These are phyloP conservation scores for Mycena pura DNA, from an alignment of 768 basidiomycete species.

Conservation along the genomic window DNA sequence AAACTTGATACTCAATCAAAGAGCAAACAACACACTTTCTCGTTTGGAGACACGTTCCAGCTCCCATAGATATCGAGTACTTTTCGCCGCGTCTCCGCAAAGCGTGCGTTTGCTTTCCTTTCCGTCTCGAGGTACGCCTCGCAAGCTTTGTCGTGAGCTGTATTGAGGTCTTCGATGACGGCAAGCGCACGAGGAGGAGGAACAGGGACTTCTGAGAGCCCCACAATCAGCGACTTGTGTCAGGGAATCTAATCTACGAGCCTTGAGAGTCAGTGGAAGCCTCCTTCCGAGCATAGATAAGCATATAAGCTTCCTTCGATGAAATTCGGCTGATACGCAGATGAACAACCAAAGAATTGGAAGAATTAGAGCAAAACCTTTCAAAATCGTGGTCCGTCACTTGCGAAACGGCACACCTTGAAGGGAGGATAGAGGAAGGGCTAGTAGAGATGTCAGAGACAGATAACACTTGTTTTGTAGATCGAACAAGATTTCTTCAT, in stretches of 20 bases:
- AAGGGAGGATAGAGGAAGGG: constrained; percentile 5
- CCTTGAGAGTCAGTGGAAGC: constrained; percentile 15
- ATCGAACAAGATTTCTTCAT: constrained; percentile 60
- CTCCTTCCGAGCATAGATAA: constrained; percentile 76
- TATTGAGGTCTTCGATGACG: constrained; percentile 62
- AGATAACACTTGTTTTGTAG: too few relatives aligned
- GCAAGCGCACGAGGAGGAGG: constrained; percentile 65
- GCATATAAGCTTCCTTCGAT: constrained; percentile 94
- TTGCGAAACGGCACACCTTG: not conserved
- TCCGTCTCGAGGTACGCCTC: constrained; percentile 55
- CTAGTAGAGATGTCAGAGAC: not conserved
- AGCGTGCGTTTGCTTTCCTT: constrained; percentile 47
- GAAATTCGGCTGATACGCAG: constrained; percentile 51
- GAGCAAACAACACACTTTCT: constrained; percentile 49
- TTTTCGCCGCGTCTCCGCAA: constrained; percentile 56
- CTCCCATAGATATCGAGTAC: constrained; percentile 66
- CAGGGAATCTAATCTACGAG: constrained; percentile 20
- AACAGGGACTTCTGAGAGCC: constrained; percentile 32
- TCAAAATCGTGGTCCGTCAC: not conserved
- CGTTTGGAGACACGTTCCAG: constrained; percentile 60
- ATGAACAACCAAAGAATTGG: not conserved
- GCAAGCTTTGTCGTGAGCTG: constrained; percentile 59
- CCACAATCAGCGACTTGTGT: not conserved
- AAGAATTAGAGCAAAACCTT: constrained; percentile 7
- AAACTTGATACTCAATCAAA: not conserved